These are phyloP conservation scores for Verticillium longisporum DNA, from an alignment of 2,329 filamentous ascomycete genomes.

Conservation along the genomic window DNA sequence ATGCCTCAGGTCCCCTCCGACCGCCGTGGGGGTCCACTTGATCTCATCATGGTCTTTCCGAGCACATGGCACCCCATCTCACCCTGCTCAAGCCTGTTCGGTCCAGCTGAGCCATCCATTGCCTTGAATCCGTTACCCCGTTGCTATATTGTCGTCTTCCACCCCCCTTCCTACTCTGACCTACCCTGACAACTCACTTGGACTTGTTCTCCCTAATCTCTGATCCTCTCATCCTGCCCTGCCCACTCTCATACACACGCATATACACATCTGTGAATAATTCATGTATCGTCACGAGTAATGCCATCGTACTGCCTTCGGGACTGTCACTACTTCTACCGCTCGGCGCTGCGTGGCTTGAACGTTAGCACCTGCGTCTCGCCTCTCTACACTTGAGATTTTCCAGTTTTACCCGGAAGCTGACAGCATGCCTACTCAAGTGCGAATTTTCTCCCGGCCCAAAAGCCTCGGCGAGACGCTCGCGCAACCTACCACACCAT, in stretches of 20 bases:
- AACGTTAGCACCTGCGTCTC: constrained; percentile 76
- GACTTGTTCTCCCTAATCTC: not conserved
- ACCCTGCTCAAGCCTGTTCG: constrained; percentile 1
- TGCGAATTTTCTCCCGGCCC: constrained; percentile 47
- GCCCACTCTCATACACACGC: constrained; percentile 2
- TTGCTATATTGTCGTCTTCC: constrained; percentile 8
- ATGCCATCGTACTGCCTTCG: constrained; percentile 80
- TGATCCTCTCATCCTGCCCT: not conserved
- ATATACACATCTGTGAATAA: constrained; percentile 1
- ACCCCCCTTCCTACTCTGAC: not conserved
- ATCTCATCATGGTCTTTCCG: constrained; percentile 5
- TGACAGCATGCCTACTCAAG: constrained; percentile 27
- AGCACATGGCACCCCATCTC: not conserved
- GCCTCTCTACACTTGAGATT: constrained; percentile 60
- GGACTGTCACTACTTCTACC: constrained; percentile 91
- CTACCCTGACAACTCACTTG: not conserved
- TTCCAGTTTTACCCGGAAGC: constrained; percentile 9
- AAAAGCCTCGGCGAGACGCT: constrained; percentile 68
- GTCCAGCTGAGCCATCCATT: constrained; percentile 1
- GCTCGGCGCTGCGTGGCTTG: constrained; percentile 78
- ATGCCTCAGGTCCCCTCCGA: not conserved
- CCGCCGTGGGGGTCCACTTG: constrained; percentile 10
- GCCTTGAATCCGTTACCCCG: constrained; percentile 7
- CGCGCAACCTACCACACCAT: constrained; percentile 33
- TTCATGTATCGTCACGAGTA: constrained; percentile 32